Evolutionary conservation across 495 filamentous ascomycete genomes (phyloP), one percentile per base, ranked within the genome.

Genomic region (Durotheca rogersii): DNA sequence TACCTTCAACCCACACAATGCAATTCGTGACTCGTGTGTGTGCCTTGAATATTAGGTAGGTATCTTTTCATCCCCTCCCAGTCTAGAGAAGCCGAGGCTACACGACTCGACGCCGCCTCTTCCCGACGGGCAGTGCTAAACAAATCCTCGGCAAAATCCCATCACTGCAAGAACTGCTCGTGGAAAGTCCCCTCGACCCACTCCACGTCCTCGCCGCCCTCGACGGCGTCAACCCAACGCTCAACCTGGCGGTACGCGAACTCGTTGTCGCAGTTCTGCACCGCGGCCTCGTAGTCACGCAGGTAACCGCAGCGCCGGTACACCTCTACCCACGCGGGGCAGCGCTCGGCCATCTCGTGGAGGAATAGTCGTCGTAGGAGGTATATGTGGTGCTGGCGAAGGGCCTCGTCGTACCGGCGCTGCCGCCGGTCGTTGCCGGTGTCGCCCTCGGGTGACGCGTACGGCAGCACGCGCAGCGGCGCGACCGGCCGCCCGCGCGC

Each of bases 311-410:
- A 44, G 10, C 21, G 35, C 1, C 18, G 14, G 34, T 48, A 62
- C 4, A 49, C 38, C 6, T 52, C 41, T 41, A 62, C 47, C 45
- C 56, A 64, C 4, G 19, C 54, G 17, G 57, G 60, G 9, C 55
- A 60, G 17, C 5, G 20, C 9, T 58, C 34, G 39, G 41, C 51
- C 66, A 75, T 70, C 46, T 67, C 60, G 7, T 53, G 40, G 23
- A 68, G 40, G 39, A 67, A 72, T 2, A 67, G 7, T 17, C 45
- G 43, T 2, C 68, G 67, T 2, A 75, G 53, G 9, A 50, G 41
- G 7, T 68, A 70, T 19, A 67, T 18, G 32, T 75, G 67, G 43
- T 68, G 64, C 6, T 68, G 55, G 27, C 46, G 19, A 15, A 62
- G 30, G 14, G 72, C 51, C 12, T 60, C 39, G 6, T 27, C 25